Evolutionary conservation across 345 rosid species (phyloP).

Genomic region (Pistacia integerrima): DNA sequence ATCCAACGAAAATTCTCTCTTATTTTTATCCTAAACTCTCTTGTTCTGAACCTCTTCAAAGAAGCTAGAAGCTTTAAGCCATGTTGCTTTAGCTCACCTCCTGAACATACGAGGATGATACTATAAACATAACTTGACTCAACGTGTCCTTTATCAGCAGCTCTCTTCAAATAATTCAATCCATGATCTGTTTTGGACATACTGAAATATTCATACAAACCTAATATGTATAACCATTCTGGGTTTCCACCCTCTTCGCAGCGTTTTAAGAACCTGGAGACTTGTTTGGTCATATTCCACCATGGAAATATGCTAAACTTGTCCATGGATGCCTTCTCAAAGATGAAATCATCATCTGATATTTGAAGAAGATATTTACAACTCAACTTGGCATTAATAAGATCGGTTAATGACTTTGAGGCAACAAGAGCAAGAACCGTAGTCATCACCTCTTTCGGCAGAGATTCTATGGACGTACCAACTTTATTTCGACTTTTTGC

Average conservation of each 20-base stretch:
- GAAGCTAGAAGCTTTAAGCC: background rate
- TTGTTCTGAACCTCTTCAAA: background rate
- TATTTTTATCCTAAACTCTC: conserved; percentile 4
- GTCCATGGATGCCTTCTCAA: conserved; percentile 1
- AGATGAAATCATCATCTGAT: background rate
- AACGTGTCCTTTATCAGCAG: background rate
- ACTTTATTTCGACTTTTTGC: too few relatives aligned
- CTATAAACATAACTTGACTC: conserved; percentile 15
- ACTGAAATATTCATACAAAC: conserved; percentile 8
- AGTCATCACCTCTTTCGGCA: conserved; percentile 1
- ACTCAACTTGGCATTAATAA: background rate
- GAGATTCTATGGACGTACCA: background rate
- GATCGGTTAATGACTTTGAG: background rate
- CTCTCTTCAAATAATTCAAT: background rate
- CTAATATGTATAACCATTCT: background rate
- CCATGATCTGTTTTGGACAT: background rate
- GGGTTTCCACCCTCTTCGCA: conserved; percentile 17
- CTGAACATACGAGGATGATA: background rate
- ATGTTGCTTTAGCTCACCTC: background rate
- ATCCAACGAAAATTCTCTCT: background rate
- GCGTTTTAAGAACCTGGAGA: background rate
- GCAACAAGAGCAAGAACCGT: conserved; percentile 18
- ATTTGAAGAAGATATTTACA: conserved; percentile 6
- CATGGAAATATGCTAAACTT: background rate
- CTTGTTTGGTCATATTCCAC: background rate